Evolutionary conservation across 768 basidiomycete species (phyloP).

Genomic region (Tremella fuciformis): DNA sequence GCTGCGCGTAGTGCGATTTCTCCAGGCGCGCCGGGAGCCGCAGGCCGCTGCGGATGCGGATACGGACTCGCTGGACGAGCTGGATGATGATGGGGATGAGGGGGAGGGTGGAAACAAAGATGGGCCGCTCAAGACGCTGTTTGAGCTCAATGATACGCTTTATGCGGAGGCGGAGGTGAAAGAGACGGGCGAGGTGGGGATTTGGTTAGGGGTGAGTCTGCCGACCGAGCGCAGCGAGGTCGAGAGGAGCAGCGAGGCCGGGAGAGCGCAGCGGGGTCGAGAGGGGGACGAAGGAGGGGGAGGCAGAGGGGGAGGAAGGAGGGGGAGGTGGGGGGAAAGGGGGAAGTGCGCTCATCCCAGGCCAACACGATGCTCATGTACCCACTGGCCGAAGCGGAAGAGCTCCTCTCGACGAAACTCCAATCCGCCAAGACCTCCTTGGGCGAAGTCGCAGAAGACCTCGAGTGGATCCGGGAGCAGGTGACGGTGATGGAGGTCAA

Average conservation of each 20-base stretch:
- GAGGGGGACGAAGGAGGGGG: neutral
- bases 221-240: neutral
- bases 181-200: slow-evolving; percentile 80
- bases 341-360: slow-evolving; percentile 58
- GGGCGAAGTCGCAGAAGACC: slow-evolving; percentile 72
- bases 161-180: slow-evolving; percentile 87
- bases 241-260: neutral
- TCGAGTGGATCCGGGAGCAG: slow-evolving; percentile 91
- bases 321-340: neutral
- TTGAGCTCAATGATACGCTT: slow-evolving; percentile 93
- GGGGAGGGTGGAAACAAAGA: slow-evolving; percentile 53
- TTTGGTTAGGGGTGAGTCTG: slow-evolving; percentile 87
- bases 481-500: slow-evolving; percentile 95
- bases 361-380: slow-evolving; percentile 98
- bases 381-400: slow-evolving; percentile 71
- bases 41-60: slow-evolving; percentile 28
- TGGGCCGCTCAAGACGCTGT: slow-evolving; percentile 70
- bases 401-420: slow-evolving; percentile 72
- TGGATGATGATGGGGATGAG: slow-evolving; percentile 58
- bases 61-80: slow-evolving; percentile 56
- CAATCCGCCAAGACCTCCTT: slow-evolving; percentile 66
- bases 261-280: neutral
- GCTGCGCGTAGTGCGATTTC: slow-evolving; percentile 77
- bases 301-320: too few relatives aligned
- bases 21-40: slow-evolving; percentile 62